A percentile compares a stretch with the other conserved stretches of the same genome.
Evolutionary conservation across 257 asterid genomes (phyloP).

Genomic region (Nicotiana noctiflora): DNA sequence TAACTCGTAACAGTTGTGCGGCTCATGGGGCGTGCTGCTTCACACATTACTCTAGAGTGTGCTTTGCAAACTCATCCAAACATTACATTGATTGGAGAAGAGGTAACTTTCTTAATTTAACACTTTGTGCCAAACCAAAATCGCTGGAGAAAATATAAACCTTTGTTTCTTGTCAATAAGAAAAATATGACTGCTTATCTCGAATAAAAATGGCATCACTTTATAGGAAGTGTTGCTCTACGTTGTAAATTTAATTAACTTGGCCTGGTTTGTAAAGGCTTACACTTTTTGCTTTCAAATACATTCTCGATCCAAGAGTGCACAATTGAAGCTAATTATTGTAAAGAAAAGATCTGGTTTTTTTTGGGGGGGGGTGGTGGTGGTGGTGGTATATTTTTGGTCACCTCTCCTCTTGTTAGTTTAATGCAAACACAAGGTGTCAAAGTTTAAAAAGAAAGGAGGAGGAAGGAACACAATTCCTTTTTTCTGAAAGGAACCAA

Average conservation of each 20-base stretch:
- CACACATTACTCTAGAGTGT: constrained; percentile 96
- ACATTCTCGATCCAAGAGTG: neutral
- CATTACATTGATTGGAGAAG: constrained; percentile 93
- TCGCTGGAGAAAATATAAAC: neutral
- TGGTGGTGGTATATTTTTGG: too few species aligned
- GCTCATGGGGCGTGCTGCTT: constrained; percentile 99
- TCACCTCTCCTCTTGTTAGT: neutral
- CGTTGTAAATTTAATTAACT: neutral
- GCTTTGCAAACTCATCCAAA: constrained; percentile 98
- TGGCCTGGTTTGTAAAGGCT: neutral
- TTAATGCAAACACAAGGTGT: neutral
- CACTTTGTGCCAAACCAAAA: neutral
- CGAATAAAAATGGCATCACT: neutral
- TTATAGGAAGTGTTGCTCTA: neutral
- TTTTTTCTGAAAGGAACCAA: neutral
- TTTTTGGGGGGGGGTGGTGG: too few species aligned
- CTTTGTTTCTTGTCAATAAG: neutral
- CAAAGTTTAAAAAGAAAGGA: neutral
- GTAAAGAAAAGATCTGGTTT: neutral
- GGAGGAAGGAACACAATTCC: neutral
- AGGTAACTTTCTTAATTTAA: constrained; percentile 39
- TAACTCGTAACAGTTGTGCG: constrained; percentile 66
- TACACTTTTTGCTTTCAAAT: neutral
- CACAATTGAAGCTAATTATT: neutral
- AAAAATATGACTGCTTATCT: neutral